Base-by-base conservation (phyloP, 306 rosid species). In the Mimosa pudica region DNA sequence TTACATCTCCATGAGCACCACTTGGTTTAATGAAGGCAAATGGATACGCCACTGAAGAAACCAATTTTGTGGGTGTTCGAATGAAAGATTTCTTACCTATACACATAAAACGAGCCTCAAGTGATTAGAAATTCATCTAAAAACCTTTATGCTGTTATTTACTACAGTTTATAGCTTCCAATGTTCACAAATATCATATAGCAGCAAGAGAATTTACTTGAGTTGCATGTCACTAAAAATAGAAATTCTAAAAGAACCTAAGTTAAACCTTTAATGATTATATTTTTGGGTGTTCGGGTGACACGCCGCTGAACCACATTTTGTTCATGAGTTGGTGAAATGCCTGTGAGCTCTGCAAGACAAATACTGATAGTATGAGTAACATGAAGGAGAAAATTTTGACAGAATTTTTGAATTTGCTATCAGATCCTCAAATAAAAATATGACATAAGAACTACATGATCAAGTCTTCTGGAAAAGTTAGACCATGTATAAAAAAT, bases 21-120 rank as follows among this genome's bases (percentile, higher is more conserved):
- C 93, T 85, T 32, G 98, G 98, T 75, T 94, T 94, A 65, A 94
- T 82, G 79, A 94, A 87, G 71, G 94, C 87, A 86, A 94, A 94
- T 60, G 98, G 98, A 85, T 94, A 94, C 68, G 94, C 98, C 83
- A 94, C 95, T 17, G 97, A 82, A 68, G 93, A 80, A 85, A 90
- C 89, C 78, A 94, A 64, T 84, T 88, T 92, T 14, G 89, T 76
- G 5, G 97, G 97, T 52, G 97, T 65, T 74, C 81, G 80, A 47
- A 92, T 85, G 49, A 79, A 77, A 54, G 98, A 94, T 82, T 91
- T 92, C 84, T 86, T 87, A 69, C 98, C 98, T 94, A 79, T 44
- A 79, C 82, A 81, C 69, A 76, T 10, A 48, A 82, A 90, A 77
- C 62, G 35, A 81, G 38, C 52, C 47, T 68, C n/a, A 85, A 80